Evolutionary conservation across 2,329 filamentous ascomycete genomes (phyloP), one percentile per base, ranked within the genome.

Genomic region (Microdochium bolleyi): DNA sequence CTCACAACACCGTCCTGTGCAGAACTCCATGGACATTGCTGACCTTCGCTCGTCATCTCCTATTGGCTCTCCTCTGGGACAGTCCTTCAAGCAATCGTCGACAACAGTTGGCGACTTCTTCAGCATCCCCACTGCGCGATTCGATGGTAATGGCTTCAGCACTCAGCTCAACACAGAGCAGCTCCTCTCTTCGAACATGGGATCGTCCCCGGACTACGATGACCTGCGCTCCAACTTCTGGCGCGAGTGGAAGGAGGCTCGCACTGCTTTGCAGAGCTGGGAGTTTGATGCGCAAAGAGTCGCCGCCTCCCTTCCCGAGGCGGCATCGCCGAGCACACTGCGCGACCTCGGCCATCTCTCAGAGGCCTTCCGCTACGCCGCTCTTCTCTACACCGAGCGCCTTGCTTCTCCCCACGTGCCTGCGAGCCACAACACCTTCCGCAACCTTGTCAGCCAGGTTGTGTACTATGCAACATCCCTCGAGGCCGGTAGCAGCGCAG

Each of bases 331-430:
- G 10, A 77, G 77, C 8, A 87, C 94, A 65, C 71, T 88, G 1
- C 77, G 83, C 22, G 90, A 95, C 57, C 76, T 96, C 11, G 79
- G 84, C 32, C 88, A 91, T 61, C 86, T 96, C 50, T 95, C 89
- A 21, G 90, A 96, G 67, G 88, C 88, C 11, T 96, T 96, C 76
- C 88, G 92, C 19, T 91, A 94, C 67, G 85, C 91, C 0, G 92
- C 91, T 0, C 78, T 96, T 32, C 79, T 96, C 11, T 96, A 96
- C 73, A 92, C 88, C 10, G 90, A 95, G 72, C 87, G 92, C 3
- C 82, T 96, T 24, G 90, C 88, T 2, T 84, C 86, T 58, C 92
- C 91, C 0, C 79, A 81, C 53, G 73, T 89, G 2, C 83, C 89
- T 2, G 88, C 88, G 0, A 80, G 79, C 16, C 82, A 92, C 62